phyloP scores from a whole-genome alignment of 768 basidiomycete genomes.

The Boletus rubescentipes region DNA sequence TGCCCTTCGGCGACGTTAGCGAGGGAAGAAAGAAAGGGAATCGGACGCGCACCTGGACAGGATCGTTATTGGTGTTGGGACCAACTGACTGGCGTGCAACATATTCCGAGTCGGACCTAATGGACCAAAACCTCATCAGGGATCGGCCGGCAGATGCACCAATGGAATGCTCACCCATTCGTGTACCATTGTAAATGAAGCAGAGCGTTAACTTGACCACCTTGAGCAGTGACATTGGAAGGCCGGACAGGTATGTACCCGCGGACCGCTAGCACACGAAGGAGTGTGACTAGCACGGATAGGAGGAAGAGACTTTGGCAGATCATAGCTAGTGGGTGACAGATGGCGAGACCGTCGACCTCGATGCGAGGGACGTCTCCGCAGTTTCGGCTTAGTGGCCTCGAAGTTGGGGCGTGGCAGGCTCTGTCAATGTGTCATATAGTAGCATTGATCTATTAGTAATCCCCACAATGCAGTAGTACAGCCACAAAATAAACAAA shows the following conservation, averaged over 20 bases:
- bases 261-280: slow-evolving; percentile 10
- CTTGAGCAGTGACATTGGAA: slow-evolving; percentile 60
- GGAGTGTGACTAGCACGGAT: slow-evolving; percentile 2
- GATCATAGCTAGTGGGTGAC: slow-evolving; percentile 14
- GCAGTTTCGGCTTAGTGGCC: neutral
- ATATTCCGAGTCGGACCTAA: slow-evolving; percentile 50
- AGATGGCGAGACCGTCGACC: slow-evolving; percentile 4
- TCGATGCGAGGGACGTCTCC: slow-evolving; percentile 12
- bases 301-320: slow-evolving; percentile 5
- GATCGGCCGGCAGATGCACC: neutral
- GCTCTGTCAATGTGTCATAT: neutral
- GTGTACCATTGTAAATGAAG: slow-evolving; percentile 62
- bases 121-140: slow-evolving; percentile 11
- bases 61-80: slow-evolving; percentile 41
- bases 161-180: slow-evolving; percentile 39
- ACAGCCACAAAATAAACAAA: neutral
- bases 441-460: neutral
- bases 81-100: slow-evolving; percentile 64
- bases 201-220: slow-evolving; percentile 51
- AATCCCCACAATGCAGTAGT: neutral
- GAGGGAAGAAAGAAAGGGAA: neutral
- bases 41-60: slow-evolving; percentile 49
- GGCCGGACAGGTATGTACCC: slow-evolving; percentile 74
- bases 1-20: slow-evolving; percentile 50
- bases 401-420: slow-evolving; percentile 8